These are phyloP conservation scores for Akanthomyces dipterigenus DNA, from an alignment of 2,329 filamentous ascomycete species.

Conservation along the genomic window DNA sequence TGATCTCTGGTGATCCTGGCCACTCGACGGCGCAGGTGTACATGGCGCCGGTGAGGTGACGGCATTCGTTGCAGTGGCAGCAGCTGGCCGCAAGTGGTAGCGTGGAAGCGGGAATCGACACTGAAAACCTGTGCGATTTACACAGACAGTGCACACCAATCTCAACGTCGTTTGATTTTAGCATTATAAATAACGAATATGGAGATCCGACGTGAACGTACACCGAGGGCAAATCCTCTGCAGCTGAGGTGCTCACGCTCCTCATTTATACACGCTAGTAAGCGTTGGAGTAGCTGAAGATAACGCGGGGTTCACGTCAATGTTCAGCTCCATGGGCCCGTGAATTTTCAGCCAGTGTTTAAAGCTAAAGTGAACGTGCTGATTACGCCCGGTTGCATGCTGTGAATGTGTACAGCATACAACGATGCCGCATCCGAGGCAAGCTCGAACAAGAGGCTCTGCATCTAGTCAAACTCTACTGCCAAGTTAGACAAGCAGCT, in stretches of 20 bases:
- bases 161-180: not conserved
- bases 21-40: slow-evolving; percentile 31
- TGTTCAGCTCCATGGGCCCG: not conserved
- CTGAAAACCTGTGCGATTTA: slow-evolving; percentile 33
- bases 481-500: not conserved
- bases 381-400: not conserved
- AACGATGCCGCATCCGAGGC: not conserved
- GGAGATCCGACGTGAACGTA: not conserved
- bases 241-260: not conserved
- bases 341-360: not conserved
- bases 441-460: not conserved
- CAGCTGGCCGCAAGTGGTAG: slow-evolving; percentile 34
- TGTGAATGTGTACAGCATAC: no score
- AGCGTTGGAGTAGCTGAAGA: not conserved
- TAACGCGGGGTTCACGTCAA: not conserved
- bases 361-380: not conserved
- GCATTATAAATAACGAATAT: not conserved
- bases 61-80: slow-evolving; percentile 45
- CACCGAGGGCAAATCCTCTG: not conserved
- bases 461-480: no score
- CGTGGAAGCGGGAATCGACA: slow-evolving; percentile 23
- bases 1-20: slow-evolving; percentile 26
- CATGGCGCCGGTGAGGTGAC: slow-evolving; percentile 37
- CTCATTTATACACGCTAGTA: not conserved
- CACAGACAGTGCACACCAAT: slow-evolving; percentile 35